Conservation (phyloP, 2,329 filamentous ascomycete species). For the Scedosporium boydii region DNA sequence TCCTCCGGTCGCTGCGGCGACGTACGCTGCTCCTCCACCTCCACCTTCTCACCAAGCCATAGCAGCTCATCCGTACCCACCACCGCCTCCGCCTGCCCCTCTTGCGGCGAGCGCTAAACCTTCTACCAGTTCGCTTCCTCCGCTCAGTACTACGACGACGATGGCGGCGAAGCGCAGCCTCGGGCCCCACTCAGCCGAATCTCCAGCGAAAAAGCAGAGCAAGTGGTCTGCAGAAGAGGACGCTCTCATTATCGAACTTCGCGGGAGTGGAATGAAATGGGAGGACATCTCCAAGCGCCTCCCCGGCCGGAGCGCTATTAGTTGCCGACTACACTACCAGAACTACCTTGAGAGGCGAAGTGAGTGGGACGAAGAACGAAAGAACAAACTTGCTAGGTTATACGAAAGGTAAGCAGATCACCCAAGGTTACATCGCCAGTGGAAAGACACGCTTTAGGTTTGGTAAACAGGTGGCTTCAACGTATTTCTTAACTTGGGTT, state of each 20-base stretch:
- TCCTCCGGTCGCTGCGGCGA: conserved; percentile 8
- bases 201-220: conserved; percentile 84
- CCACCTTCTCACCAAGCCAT: conserved; percentile 20
- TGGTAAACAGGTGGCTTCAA: background rate
- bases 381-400: conserved; percentile 88
- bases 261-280: conserved; percentile 94
- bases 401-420: conserved; percentile 72
- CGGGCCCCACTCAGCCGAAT: conserved; percentile 47
- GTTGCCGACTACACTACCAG: conserved; percentile 89
- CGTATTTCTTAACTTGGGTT: background rate
- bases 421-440: background rate
- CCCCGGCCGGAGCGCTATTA: conserved; percentile 85
- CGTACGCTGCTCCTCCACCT: conserved; percentile 9
- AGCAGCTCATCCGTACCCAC: background rate
- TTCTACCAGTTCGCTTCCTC: conserved; percentile 6
- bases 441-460: background rate
- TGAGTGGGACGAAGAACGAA: conserved; percentile 95
- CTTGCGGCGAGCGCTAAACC: background rate
- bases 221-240: conserved; percentile 96
- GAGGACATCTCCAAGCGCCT: conserved; percentile 91
- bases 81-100: conserved; percentile 1
- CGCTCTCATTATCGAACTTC: conserved; percentile 82
- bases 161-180: conserved; percentile 35
- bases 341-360: conserved; percentile 91
- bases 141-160: conserved; percentile 14